Percentiles rank a stretch among this genome's conserved stretches.
Evolutionary conservation across 345 rosid species (phyloP).

Genomic region (Citropsis articulata): DNA sequence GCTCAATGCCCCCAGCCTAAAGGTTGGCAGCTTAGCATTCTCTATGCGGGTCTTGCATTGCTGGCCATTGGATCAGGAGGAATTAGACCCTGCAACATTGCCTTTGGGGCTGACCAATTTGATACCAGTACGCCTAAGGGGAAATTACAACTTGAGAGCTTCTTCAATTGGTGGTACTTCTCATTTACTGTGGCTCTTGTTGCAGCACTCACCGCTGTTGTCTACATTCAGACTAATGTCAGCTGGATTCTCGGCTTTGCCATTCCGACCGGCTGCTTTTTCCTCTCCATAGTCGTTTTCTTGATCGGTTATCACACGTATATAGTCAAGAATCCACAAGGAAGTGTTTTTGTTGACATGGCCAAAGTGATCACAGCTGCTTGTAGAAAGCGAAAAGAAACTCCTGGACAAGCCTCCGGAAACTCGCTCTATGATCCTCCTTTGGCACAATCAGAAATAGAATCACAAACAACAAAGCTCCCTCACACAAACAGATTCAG

Average conservation of each 20-base stretch:
- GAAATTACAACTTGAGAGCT: slow-evolving; percentile 45
- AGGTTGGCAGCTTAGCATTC: slow-evolving; percentile 44
- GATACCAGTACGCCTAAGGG: slow-evolving; percentile 42
- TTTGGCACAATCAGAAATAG: slow-evolving; percentile 11
- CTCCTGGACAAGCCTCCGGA: not conserved
- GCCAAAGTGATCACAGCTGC: slow-evolving; percentile 50
- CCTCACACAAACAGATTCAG: slow-evolving; percentile 36
- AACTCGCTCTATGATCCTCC: slow-evolving; percentile 42
- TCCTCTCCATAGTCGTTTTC: slow-evolving; percentile 43
- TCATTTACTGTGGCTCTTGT: slow-evolving; percentile 49
- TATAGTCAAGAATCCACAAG: slow-evolving; percentile 42
- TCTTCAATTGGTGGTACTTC: slow-evolving; percentile 80
- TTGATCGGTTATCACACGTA: slow-evolving; percentile 46
- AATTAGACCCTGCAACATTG: slow-evolving; percentile 51
- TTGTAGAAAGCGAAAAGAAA: slow-evolving; percentile 25
- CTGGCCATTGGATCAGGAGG: slow-evolving; percentile 55
- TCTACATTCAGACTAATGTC: slow-evolving; percentile 56
- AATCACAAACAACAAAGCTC: slow-evolving; percentile 18
- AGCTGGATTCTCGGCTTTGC: slow-evolving; percentile 56
- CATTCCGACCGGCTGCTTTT: slow-evolving; percentile 48
- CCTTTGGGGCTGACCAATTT: slow-evolving; percentile 66
- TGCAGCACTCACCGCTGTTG: slow-evolving; percentile 49
- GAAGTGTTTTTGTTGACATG: slow-evolving; percentile 49
- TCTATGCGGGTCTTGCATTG: slow-evolving; percentile 39
- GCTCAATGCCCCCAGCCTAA: slow-evolving; percentile 32